These are phyloP conservation scores for Balamuthia mandrillaris DNA, from an alignment of 208 protist genomes.

Conservation along the genomic window DNA sequence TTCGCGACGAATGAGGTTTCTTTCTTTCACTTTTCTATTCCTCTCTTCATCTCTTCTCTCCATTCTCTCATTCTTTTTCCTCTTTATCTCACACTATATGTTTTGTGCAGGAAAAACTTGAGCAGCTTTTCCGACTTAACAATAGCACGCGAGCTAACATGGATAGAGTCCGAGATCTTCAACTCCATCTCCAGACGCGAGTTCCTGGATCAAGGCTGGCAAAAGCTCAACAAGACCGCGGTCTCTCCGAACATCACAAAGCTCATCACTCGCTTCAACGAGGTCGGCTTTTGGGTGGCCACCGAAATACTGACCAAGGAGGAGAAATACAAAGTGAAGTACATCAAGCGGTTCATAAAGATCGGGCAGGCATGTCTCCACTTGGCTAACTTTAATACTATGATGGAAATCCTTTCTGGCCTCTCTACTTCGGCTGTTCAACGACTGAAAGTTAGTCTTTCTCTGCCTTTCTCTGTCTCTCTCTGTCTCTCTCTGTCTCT, in stretches of 20 bases:
- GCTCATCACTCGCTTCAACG: conserved; percentile 4
- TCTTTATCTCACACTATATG: no score
- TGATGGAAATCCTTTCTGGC: conserved; percentile 32
- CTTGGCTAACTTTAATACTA: conserved; percentile 11
- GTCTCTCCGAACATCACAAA: not conserved
- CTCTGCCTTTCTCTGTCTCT: no score
- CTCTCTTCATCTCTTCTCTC: no score
- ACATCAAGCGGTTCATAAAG: conserved; percentile 14
- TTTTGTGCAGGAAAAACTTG: no score
- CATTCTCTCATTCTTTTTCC: no score
- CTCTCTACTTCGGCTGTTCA: not conserved
- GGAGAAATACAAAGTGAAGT: not conserved
- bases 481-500: no score
- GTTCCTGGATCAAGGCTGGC: conserved; percentile 4
- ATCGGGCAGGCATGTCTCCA: not conserved
- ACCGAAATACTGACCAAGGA: not conserved
- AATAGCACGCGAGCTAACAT: conserved; percentile 9
- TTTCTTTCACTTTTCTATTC: no score
- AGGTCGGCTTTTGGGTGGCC: not conserved
- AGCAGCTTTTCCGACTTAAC: no score
- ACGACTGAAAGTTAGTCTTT: no score
- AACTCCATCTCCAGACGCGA: not conserved
- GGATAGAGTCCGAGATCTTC: conserved; percentile 8
- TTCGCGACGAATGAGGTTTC: no score
- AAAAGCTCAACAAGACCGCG: not conserved